Conservation (phyloP, 306 rosid genomes). For the Cucurbita pepo region DNA sequence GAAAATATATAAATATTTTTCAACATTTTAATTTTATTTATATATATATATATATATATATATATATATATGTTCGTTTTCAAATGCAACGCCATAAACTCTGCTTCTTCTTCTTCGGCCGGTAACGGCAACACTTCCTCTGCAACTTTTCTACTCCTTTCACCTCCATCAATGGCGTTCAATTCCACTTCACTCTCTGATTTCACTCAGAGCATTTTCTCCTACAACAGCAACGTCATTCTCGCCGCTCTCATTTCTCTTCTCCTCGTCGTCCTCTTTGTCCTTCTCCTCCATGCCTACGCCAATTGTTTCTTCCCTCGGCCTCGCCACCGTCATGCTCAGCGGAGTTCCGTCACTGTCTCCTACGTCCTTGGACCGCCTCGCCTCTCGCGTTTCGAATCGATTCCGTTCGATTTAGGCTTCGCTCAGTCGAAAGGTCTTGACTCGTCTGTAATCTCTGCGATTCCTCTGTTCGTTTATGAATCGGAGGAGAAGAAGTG, state of each 20-base stretch:
- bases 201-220: slow-evolving; percentile 38
- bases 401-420: slow-evolving; percentile 26
- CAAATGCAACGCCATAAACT: not conserved
- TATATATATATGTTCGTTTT: not conserved
- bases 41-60: too few relatives aligned
- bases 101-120: not conserved
- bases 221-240: slow-evolving; percentile 66
- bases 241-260: slow-evolving; percentile 70
- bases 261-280: slow-evolving; percentile 75
- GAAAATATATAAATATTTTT: too few relatives aligned
- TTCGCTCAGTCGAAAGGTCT: slow-evolving; percentile 46
- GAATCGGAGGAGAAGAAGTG: slow-evolving; percentile 4
- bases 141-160: not conserved
- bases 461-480: slow-evolving; percentile 54
- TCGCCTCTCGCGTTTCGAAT: slow-evolving; percentile 35
- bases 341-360: slow-evolving; percentile 32
- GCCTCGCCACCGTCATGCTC: slow-evolving; percentile 23
- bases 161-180: not conserved
- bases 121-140: not conserved
- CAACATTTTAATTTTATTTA: too few relatives aligned
- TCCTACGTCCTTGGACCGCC: slow-evolving; percentile 45
- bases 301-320: slow-evolving; percentile 76
- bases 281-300: slow-evolving; percentile 72
- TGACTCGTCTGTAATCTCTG: slow-evolving; percentile 27
- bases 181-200: slow-evolving; percentile 19